Evolutionary conservation across 1,284 basidiomycete species (phyloP), one percentile per base, ranked within the genome.

Genomic region (Ustilago vetiveriae): DNA sequence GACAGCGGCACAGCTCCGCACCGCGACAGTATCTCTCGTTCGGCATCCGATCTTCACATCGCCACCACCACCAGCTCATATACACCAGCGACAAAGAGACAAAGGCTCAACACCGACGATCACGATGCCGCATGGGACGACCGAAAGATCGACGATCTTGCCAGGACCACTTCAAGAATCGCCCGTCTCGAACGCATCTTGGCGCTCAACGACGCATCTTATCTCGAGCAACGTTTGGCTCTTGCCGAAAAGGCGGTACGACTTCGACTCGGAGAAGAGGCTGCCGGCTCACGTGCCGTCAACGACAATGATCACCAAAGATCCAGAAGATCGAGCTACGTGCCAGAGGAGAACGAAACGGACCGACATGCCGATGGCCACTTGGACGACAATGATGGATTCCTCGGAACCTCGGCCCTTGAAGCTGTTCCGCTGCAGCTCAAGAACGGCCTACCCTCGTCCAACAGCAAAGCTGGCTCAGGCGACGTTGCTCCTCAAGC

Each of bases 381-480:
- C 26, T 39, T 71, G 29, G 68, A 71, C 38, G 64, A 72, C 35
- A 64, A 72, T 14, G 69, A 72, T 14, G 69, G 69, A 11, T 72
- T 72, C 37, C 30, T 72, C 3, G 69, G 69, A 9, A 63, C 69
- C 2, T 54, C 49, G 1, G 69, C 69, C 6, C 58, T 72, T 14
- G 69, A 72, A 36, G 69, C 64, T 0, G 69, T 72, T 17, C 54
- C 64, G 19, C 29, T 60, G 21, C 59, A 69, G 48, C 48, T 58
- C 36, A 66, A 63, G 45, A 72, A 66, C 21, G 54, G 56, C 5
- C 19, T 60, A 19, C 64, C 64, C 19, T 44, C 52, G 17, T 29
- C 39, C n/a, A 47, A 42, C 13, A 33, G 19, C 21, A 41, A 56
- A 35, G 42, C 35, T 5, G 56, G 49, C 2, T 10, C 49, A 0